Evolutionary conservation across 2,329 filamentous ascomycete genomes (phyloP).

Genomic region (Cercospora sp.): DNA sequence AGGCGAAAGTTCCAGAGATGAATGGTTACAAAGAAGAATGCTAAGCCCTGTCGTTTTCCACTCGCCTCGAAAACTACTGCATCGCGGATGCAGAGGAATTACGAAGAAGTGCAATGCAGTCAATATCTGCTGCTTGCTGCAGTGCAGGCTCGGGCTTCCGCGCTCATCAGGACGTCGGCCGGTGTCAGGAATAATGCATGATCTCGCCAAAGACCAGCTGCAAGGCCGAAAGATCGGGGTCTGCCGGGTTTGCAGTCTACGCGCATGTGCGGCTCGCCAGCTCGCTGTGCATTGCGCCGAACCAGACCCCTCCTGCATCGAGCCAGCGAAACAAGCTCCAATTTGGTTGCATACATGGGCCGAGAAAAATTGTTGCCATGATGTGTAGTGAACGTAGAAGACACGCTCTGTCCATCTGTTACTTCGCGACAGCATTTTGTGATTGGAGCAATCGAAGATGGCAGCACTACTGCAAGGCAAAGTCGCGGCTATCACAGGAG

Average conservation of each 20-base stretch:
- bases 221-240: constrained; percentile 1
- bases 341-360: neutral
- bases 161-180: neutral
- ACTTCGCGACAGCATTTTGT: neutral
- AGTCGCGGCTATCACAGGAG: constrained; percentile 82
- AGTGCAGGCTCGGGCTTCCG: constrained; percentile 5
- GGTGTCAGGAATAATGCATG: neutral
- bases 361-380: constrained; percentile 9
- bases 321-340: constrained; percentile 8
- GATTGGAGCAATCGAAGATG: constrained; percentile 11
- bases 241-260: neutral
- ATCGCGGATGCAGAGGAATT: neutral
- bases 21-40: neutral
- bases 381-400: constrained; percentile 8
- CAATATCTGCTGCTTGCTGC: constrained; percentile 3
- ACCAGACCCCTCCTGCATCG: constrained; percentile 8
- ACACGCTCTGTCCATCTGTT: constrained; percentile 6
- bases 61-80: constrained; percentile 2
- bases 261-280: constrained; percentile 7
- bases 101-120: neutral
- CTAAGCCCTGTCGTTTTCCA: neutral
- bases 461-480: constrained; percentile 64
- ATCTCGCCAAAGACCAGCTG: neutral
- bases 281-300: constrained; percentile 19
- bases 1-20: neutral